Base-by-base conservation (phyloP, 345 rosid species). In the Garcia nutans region DNA sequence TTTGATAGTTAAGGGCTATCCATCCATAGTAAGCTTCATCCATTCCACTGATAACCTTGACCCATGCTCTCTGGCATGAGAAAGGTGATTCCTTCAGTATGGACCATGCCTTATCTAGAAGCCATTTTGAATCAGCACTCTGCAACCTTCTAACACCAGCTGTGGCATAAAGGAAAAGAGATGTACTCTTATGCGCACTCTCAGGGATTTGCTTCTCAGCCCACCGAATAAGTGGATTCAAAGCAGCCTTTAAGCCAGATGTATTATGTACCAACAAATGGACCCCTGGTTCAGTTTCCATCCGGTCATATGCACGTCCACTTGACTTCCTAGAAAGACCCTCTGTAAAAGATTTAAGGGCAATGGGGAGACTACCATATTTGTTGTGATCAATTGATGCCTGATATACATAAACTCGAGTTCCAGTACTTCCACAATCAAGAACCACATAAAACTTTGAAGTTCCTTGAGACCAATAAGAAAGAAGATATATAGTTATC, bases 371-470 rank as follows among this genome's bases (percentile, higher is more conserved):
- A 74, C 84, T 83, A n/a, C 89, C 88, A 70, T 86, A 91, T 72
- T 82, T 88, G 76, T 65, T 84, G 80, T 85, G 84, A 78, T 85
- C 83, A 81, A 90, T 63, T 13, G 95, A 86, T 31, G 97, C 93
- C 81, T 83, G 87, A 71, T 96, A 93, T 54, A 93, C 97, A 80
- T 85, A 88, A 64, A 87, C 97, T 73, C 98, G 90, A 80, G 98
- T 96, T 80, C 99, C 99, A 8, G 99, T 96, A 84, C 99, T 96
- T 78, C 99, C 99, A 83, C 99, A 93, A 74, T 96, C 99, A 78
- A 96, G 92, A 82, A 96, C 98, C 70, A 96, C 93, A 71, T 89
- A 96, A 79, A 85, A 96, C 80, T 88, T 90, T 49, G 98, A 88
- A 23, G 85, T 82, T 78, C 92, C 95, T 42, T 79, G 86, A 70